Evolutionary conservation across 73 alveolate genomes (phyloP).

Genomic region (Tetrahymena borealis): DNA sequence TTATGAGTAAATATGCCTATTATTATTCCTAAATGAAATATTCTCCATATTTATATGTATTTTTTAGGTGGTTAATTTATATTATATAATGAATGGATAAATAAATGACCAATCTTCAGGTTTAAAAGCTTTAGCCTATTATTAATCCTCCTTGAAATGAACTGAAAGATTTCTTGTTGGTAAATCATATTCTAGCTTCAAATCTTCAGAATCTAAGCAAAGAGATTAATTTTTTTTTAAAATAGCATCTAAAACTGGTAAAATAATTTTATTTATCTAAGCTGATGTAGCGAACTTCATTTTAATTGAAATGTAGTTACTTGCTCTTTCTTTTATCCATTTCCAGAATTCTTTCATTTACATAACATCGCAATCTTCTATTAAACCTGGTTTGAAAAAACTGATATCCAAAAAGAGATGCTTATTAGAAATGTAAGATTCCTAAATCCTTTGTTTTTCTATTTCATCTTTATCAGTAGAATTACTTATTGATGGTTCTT

Average conservation of each 20-base stretch:
- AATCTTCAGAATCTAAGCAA: background rate
- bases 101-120: background rate
- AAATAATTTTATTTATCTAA: background rate
- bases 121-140: background rate
- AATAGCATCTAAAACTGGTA: background rate
- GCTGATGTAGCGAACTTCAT: background rate
- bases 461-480: background rate
- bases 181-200: background rate
- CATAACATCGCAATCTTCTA: background rate
- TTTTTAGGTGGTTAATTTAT: background rate
- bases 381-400: background rate
- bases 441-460: background rate
- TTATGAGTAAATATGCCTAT: background rate
- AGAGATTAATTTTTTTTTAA: background rate
- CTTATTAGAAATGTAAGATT: background rate
- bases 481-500: background rate
- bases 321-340: background rate
- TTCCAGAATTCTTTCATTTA: background rate
- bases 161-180: background rate
- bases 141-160: background rate
- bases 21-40: background rate
- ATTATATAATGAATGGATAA: background rate
- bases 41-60: background rate
- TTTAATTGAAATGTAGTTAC: background rate
- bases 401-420: background rate